Percentiles rank a stretch among this genome's conserved stretches.
Conservation (phyloP, 768 basidiomycete genomes). For the Leccinum broughii region DNA sequence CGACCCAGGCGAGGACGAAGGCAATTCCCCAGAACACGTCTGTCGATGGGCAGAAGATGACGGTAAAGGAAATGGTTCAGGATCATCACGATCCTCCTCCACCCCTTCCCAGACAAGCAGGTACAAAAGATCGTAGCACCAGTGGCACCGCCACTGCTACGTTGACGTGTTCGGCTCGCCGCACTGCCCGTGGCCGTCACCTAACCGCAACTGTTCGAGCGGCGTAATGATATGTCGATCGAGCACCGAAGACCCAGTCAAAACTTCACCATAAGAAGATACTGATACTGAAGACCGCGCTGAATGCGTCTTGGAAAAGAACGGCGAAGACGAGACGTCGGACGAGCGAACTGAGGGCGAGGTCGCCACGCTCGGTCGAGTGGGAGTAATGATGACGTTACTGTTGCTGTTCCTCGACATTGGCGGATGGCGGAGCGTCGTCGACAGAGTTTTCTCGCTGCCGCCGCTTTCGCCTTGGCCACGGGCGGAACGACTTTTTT, state of each 20-base stretch:
- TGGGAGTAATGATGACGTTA: slow-evolving; percentile 6
- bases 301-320: slow-evolving; percentile 50
- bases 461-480: background rate
- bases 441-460: slow-evolving; percentile 12
- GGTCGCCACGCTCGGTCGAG: slow-evolving; percentile 50
- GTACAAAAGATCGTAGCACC: slow-evolving; percentile 20
- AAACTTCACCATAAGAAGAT: slow-evolving; percentile 51
- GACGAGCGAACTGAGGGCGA: slow-evolving; percentile 61
- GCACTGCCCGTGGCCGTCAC: slow-evolving; percentile 22
- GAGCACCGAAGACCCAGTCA: slow-evolving; percentile 36
- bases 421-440: slow-evolving; percentile 1
- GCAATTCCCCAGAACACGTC: slow-evolving; percentile 23
- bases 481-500: slow-evolving; percentile 51
- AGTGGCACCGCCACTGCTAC: background rate
- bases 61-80: slow-evolving; percentile 12
- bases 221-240: slow-evolving; percentile 57
- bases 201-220: slow-evolving; percentile 45
- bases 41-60: background rate
- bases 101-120: slow-evolving; percentile 1
- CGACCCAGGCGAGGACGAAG: slow-evolving; percentile 24
- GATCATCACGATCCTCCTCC: slow-evolving; percentile 12
- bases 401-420: slow-evolving; percentile 7
- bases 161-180: background rate
- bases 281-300: slow-evolving; percentile 55
- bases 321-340: slow-evolving; percentile 53